Evolutionary conservation across 1,284 basidiomycete species (phyloP), one percentile per base, ranked within the genome.

Genomic region (Apiotrichum laibachii): DNA sequence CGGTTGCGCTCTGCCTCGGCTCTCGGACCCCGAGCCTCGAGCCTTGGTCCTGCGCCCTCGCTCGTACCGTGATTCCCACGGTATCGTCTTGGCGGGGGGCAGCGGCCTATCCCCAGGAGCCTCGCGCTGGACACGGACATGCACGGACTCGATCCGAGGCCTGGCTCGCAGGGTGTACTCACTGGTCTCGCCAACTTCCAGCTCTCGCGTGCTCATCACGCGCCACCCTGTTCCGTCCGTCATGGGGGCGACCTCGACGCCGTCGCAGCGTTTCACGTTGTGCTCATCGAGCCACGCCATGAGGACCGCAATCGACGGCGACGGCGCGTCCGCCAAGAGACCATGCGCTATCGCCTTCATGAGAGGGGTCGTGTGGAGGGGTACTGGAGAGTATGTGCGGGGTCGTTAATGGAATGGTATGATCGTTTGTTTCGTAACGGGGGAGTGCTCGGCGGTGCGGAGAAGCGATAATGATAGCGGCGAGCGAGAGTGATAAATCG

Each of bases 121-220:
- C n/a, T n/a, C n/a, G n/a, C n/a, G n/a, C n/a, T n/a, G n/a, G n/a
- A n/a, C n/a, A n/a, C n/a, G n/a, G n/a, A n/a, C n/a, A n/a, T n/a
- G n/a, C n/a, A n/a, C n/a, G n/a, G n/a, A n/a, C n/a, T n/a, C n/a
- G n/a, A n/a, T n/a, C n/a, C n/a, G n/a, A n/a, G n/a, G n/a, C n/a
- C n/a, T n/a, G n/a, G n/a, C n/a, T n/a, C n/a, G n/a, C n/a, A n/a
- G 19, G 2, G 19, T 11, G 34, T 26, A 26, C 66, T 50, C 53
- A 72, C 63, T 53, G 13, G 60, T 61, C 46, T 61, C 60, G 31
- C 62, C 64, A 1, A 60, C 31, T 2, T 61, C 63, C 9, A 72
- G 53, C 12, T 61, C 50, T 1, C 50, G 39, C 1, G 19, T 52
- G 5, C 67, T 66, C 12, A 63, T 31, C 13, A 68, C 53, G 6